phyloP scores from a whole-genome alignment of 495 filamentous ascomycete species.

The Darksidea phi region DNA sequence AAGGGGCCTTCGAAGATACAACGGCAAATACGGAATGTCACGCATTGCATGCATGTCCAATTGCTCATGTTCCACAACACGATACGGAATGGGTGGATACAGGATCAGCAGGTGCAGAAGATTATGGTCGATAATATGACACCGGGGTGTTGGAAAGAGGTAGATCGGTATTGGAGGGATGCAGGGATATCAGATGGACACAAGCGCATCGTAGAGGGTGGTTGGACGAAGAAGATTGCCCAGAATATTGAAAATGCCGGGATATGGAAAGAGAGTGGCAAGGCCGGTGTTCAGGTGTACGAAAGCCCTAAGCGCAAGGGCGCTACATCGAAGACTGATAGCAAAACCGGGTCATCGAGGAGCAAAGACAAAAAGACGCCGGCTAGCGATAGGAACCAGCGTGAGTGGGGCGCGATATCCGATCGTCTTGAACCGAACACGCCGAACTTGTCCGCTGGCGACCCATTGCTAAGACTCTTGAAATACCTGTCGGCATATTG shows the following conservation, averaged over 20 bases:
- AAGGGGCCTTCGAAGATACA: conserved; percentile 86
- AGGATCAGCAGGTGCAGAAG: conserved; percentile 73
- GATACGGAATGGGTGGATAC: conserved; percentile 81
- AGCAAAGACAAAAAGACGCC: conserved; percentile 3
- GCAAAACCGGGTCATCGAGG: not conserved
- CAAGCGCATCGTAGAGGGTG: conserved; percentile 44
- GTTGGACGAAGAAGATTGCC: conserved; percentile 6
- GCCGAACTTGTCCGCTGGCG: conserved; percentile 72
- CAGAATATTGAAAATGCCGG: conserved; percentile 19
- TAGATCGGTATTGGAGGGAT: conserved; percentile 69
- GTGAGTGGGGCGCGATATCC: conserved; percentile 74
- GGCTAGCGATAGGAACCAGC: conserved; percentile 42
- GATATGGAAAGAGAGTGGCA: conserved; percentile 10
- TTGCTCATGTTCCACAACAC: conserved; percentile 85
- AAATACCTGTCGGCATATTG: conserved; percentile 77
- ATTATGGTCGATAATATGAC: conserved; percentile 72
- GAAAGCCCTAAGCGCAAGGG: not conserved
- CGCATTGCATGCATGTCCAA: conserved; percentile 88
- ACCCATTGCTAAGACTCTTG: conserved; percentile 78
- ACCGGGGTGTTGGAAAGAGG: conserved; percentile 63
- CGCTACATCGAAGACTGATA: not conserved
- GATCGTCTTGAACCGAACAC: conserved; percentile 66
- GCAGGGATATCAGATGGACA: conserved; percentile 57
- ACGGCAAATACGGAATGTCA: conserved; percentile 68
- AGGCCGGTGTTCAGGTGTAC: conserved; percentile 15